A percentile compares a stretch with the other conserved stretches of the same genome.
Evolutionary conservation across 176 grass and related monocot genomes (phyloP).

Genomic region (Avena sativa): DNA sequence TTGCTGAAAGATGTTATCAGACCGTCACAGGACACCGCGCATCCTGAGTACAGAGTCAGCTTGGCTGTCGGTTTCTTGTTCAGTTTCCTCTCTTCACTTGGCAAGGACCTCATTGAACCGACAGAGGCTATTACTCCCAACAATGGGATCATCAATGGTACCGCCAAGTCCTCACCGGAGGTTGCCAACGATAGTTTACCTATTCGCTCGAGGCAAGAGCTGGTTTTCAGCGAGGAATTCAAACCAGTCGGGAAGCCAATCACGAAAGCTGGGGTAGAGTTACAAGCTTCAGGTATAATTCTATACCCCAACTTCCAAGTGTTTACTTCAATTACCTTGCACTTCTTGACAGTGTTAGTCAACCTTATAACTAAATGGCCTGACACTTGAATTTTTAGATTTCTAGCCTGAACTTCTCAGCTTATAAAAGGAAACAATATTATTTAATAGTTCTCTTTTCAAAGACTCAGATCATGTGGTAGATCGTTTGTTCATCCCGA

Average conservation of each 20-base stretch:
- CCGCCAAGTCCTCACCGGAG: background rate
- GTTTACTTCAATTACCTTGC: background rate
- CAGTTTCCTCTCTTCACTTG: slow-evolving; percentile 70
- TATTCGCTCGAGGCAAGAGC: slow-evolving; percentile 61
- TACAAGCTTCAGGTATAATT: slow-evolving; percentile 85
- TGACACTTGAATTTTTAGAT: background rate
- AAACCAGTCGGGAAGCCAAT: slow-evolving; percentile 69
- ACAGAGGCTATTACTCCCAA: slow-evolving; percentile 16
- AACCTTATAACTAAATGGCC: background rate
- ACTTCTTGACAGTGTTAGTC: background rate
- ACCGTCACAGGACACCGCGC: slow-evolving; percentile 62
- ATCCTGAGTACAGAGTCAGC: slow-evolving; percentile 70
- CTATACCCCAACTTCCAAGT: background rate
- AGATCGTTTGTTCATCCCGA: no score
- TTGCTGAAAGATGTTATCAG: slow-evolving; percentile 57
- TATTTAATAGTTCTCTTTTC: no score
- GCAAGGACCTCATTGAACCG: slow-evolving; percentile 15
- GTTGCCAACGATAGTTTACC: slow-evolving; percentile 36
- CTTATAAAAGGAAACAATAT: no score
- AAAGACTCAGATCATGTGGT: no score
- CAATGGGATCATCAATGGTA: slow-evolving; percentile 7
- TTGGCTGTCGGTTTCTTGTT: slow-evolving; percentile 75
- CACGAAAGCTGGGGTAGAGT: slow-evolving; percentile 66
- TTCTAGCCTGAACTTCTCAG: background rate
- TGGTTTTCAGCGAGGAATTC: slow-evolving; percentile 61